Evolutionary conservation across 2,329 filamentous ascomycete genomes (phyloP), one percentile per base, ranked within the genome.

Genomic region (Aspergillaceae sp.): DNA sequence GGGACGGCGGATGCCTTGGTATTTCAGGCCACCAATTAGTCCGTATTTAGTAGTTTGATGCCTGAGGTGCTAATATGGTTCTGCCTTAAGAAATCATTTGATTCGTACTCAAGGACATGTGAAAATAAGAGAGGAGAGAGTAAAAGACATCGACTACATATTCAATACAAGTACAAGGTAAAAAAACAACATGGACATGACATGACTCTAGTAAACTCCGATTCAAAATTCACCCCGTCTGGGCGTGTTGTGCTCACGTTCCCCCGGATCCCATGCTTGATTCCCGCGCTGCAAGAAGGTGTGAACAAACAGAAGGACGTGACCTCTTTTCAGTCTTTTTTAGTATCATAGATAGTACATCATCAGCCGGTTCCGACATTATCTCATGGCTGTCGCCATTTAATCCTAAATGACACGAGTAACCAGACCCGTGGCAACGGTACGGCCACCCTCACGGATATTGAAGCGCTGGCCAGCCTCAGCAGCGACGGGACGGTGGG

Each of bases 391-490:
- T 19, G 19, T 19, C 19, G 19, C 19, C 19, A 19, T 19, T 19
- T 19, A 65, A 57, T 72, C 73, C 51, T 71, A 70, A 43, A 79
- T 50, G 63, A 92, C 83, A 61, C 83, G 82, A 55, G 87, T 92
- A 60, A 89, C 77, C 58, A 92, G 75, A 69, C 87, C 87, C 59
- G 87, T 92, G 58, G 86, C 87, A 48, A 92, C 86, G 50, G 87
- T 92, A 60, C 87, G 82, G 61, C 91, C 90, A 75, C 92, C 92
- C 77, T 98, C 92, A 72, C 92, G 87, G 66, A 98, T 83, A 78
- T 97, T 98, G 81, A 98, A 92, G 62, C 92, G 87, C 77, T 96
- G 88, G 59, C 92, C 91, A 52, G 80, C 74, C 75, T 98, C 92
- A 53, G 96, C 73, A 49, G 91, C 91, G 62, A 94, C 80, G 53